Base-by-base conservation (phyloP, 495 filamentous ascomycete species). In the Sordaria brevicollis region DNA sequence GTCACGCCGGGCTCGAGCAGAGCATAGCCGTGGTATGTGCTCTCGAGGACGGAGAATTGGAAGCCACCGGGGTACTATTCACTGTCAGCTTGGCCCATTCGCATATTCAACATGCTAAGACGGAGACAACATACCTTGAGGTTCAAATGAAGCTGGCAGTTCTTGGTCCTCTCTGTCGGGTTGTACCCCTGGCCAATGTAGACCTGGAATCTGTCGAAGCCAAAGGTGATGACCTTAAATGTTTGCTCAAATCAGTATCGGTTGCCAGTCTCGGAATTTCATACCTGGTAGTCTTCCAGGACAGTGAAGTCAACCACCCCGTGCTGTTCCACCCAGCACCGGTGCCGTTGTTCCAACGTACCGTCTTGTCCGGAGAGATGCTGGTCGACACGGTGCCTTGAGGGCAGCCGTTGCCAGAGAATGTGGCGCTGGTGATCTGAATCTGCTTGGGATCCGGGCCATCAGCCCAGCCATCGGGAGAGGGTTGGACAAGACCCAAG, bases 121-220 rank as follows among this genome's bases (percentile, higher is more conserved):
- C 1, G 1, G 29, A 29, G 29, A 25, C 35, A 15, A 3, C 69
- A 29, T 67, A 71, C 67, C 73, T 84, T 81, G 69, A 89, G 81
- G 76, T 79, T 82, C 74, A 89, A 69, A 76, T 88, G 84, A 65
- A 89, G 78, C 78, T 86, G 84, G 83, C 86, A 89, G 82, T 86
- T 86, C 85, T 88, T 88, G 80, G 79, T 80, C 76, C 77, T 78
- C 71, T 79, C 78, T 13, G 76, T 67, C 5, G 68, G 70, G 73
- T 19, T 69, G 68, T 76, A 81, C 70, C 78, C 78, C 36, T 83
- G 84, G 17, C 84, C 85, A 75, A 85, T 86, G 77, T 85, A 87
- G 71, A 83, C 84, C 76, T 86, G 85, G 82, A 87, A 86, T 62
- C 75, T 71, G 74, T 87, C 84, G 70, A 87, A 87, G 69, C 84